A percentile compares a stretch with the other conserved stretches of the same genome.
Conservation (phyloP, 2,329 filamentous ascomycete species). For the Malbranchea zuffiana region DNA sequence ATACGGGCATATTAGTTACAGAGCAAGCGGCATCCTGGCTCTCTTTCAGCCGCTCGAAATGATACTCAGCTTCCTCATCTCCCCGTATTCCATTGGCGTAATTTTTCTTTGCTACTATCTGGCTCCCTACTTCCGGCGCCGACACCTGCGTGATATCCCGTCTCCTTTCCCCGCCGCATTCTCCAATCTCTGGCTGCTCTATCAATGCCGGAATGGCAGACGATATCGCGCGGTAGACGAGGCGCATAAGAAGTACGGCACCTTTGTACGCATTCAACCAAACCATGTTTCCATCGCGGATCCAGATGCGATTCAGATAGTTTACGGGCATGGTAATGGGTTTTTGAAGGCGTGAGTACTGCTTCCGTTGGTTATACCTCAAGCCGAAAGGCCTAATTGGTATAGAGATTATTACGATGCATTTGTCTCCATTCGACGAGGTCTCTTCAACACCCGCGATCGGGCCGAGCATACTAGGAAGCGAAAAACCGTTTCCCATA, state of each 20-base stretch:
- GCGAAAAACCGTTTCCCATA: constrained; percentile 78
- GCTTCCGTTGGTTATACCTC: background rate
- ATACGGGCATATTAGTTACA: too few species aligned
- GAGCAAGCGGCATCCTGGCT: too few species aligned
- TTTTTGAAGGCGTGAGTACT: constrained; percentile 56
- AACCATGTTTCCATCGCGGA: constrained; percentile 76
- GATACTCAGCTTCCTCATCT: too few species aligned
- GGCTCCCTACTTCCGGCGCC: constrained; percentile 2
- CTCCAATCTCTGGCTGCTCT: constrained; percentile 70
- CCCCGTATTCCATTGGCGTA: too few species aligned
- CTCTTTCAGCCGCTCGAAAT: too few species aligned
- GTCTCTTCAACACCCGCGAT: constrained; percentile 82
- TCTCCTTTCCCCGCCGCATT: constrained; percentile 50
- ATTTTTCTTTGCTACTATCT: constrained; percentile 5
- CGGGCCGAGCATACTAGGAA: constrained; percentile 75
- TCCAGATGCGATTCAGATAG: constrained; percentile 57
- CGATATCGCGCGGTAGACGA: constrained; percentile 57
- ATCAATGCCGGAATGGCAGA: constrained; percentile 52
- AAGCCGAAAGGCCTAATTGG: background rate
- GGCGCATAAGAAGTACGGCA: constrained; percentile 63
- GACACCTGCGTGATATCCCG: constrained; percentile 42
- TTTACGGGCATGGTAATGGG: constrained; percentile 67
- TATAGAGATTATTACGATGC: constrained; percentile 75
- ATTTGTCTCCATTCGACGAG: constrained; percentile 75
- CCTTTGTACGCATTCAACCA: constrained; percentile 72